Evolutionary conservation across 768 basidiomycete species (phyloP).

Genomic region (Paxillus rubicundulus): DNA sequence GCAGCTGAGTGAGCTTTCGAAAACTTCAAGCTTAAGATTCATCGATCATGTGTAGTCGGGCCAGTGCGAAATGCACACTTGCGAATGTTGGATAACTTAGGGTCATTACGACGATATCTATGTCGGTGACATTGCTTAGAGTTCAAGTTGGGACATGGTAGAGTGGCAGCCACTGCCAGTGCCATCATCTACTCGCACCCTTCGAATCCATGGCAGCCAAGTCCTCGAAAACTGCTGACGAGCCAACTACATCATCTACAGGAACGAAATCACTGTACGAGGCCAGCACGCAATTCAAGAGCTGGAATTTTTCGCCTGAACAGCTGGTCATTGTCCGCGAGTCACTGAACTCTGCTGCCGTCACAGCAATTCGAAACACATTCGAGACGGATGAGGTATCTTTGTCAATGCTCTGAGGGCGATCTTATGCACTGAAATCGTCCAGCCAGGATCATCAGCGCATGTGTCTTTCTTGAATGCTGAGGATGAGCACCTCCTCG

Average conservation of each 20-base stretch:
- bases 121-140: too few relatives aligned
- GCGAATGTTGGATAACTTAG: too few relatives aligned
- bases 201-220: slow-evolving; percentile 1
- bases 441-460: slow-evolving; percentile 70
- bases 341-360: slow-evolving; percentile 71
- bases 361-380: slow-evolving; percentile 70
- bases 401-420: slow-evolving; percentile 2
- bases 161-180: not conserved
- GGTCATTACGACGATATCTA: too few relatives aligned
- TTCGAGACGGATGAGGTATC: slow-evolving; percentile 79
- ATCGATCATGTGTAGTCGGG: too few relatives aligned
- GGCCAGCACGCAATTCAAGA: slow-evolving; percentile 74
- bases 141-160: too few relatives aligned
- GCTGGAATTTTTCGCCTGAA: slow-evolving; percentile 86
- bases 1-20: too few relatives aligned
- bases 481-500: slow-evolving; percentile 83
- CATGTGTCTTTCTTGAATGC: slow-evolving; percentile 68
- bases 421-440: slow-evolving; percentile 2
- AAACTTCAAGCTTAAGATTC: too few relatives aligned
- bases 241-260: not conserved
- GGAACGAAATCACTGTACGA: slow-evolving; percentile 56
- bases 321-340: slow-evolving; percentile 58
- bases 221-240: not conserved
- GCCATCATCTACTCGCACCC: not conserved
- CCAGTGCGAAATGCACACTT: too few relatives aligned